phyloP scores from a whole-genome alignment of 164 flowering plant genomes.

The Buxus sempervirens region DNA sequence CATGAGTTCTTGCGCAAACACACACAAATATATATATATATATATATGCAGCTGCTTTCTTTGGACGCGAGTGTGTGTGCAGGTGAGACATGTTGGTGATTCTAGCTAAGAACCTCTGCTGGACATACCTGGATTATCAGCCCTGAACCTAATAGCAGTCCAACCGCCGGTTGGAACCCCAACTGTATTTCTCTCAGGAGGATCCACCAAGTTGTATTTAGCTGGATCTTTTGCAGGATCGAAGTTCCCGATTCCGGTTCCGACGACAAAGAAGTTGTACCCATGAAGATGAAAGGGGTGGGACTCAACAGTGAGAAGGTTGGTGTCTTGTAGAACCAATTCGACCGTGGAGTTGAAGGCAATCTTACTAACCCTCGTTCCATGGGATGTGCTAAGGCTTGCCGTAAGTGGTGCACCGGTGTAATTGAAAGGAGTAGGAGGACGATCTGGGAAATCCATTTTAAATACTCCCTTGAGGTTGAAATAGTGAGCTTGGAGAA shows the following conservation, averaged over 20 bases:
- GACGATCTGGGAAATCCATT: constrained; percentile 50
- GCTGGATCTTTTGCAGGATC: constrained; percentile 45
- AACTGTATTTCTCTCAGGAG: constrained; percentile 66
- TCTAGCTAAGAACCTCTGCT: neutral
- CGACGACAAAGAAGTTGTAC: constrained; percentile 51
- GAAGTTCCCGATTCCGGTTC: constrained; percentile 48
- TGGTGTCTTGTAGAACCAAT: constrained; percentile 52
- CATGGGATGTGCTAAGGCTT: constrained; percentile 32
- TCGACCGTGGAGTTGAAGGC: constrained; percentile 47
- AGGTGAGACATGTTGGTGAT: neutral
- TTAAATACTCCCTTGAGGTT: constrained; percentile 36
- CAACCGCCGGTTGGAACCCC: constrained; percentile 78
- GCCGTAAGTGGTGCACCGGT: constrained; percentile 56
- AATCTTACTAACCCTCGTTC: constrained; percentile 42
- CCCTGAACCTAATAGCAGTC: constrained; percentile 66
- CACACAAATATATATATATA: neutral
- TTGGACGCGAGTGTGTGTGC: neutral
- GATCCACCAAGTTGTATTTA: constrained; percentile 62
- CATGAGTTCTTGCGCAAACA: too few relatives aligned
- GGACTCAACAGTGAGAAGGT: constrained; percentile 45
- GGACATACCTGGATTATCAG: constrained; percentile 64
- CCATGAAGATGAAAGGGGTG: constrained; percentile 65
- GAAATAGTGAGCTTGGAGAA: constrained; percentile 49
- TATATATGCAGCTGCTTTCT: too few relatives aligned
- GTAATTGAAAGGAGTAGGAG: constrained; percentile 40